These are phyloP conservation scores for Ceraceosorus guamensis DNA, from an alignment of 1,284 basidiomycete genomes.

Conservation along the genomic window DNA sequence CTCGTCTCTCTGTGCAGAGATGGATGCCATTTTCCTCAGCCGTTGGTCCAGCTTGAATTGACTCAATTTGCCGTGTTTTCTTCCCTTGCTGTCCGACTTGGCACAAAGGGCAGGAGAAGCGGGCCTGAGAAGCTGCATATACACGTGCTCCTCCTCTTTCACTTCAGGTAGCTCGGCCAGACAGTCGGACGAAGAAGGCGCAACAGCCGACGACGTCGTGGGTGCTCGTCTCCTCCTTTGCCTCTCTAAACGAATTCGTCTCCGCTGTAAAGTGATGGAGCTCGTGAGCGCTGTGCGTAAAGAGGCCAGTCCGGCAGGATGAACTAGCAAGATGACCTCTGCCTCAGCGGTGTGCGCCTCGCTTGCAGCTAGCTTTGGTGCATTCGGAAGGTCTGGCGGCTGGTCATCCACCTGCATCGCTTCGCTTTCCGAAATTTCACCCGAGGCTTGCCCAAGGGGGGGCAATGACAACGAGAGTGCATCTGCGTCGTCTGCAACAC, in stretches of 20 bases:
- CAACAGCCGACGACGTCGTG: no score
- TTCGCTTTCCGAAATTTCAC: background rate
- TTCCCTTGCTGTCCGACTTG: background rate
- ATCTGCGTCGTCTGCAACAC: no score
- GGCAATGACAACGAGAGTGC: no score
- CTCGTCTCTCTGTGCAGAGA: background rate
- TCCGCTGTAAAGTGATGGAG: background rate
- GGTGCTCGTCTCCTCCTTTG: no score
- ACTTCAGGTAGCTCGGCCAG: no score
- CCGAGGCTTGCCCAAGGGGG: no score
- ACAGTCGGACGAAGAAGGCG: no score
- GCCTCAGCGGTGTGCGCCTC: background rate
- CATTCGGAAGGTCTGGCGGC: no score
- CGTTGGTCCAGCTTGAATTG: background rate
- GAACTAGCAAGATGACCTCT: background rate
- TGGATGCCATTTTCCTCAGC: background rate
- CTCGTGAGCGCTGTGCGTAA: background rate
- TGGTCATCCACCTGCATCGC: background rate
- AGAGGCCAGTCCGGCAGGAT: background rate
- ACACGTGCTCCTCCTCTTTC: background rate
- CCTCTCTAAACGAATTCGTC: background rate
- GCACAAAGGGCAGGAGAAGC: background rate
- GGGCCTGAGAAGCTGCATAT: conserved; percentile 1
- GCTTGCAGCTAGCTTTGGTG: background rate
- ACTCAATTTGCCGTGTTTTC: background rate